phyloP scores from a whole-genome alignment of 495 filamentous ascomycete species.

The Glarea lozoyensis region DNA sequence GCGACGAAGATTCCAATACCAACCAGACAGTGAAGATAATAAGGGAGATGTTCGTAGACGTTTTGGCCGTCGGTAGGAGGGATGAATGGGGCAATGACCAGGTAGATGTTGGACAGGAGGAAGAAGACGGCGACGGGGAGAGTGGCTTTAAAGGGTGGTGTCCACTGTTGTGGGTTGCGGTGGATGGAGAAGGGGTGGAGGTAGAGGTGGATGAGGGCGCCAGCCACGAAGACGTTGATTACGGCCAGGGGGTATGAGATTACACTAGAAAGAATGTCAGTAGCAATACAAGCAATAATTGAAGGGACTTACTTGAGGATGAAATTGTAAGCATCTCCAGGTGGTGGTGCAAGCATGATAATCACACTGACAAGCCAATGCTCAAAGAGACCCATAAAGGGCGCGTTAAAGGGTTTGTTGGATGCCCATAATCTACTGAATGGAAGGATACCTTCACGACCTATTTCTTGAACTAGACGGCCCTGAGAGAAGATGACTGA shows the following conservation, averaged over 20 bases:
- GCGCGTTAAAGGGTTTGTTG: constrained; percentile 55
- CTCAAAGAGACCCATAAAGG: constrained; percentile 51
- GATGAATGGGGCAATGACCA: constrained; percentile 41
- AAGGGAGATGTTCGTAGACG: constrained; percentile 41
- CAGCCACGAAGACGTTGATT: constrained; percentile 51
- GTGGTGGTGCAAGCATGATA: constrained; percentile 53
- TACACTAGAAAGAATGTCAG: constrained; percentile 29
- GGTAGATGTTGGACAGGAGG: constrained; percentile 40
- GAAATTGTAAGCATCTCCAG: constrained; percentile 58
- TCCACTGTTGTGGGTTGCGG: constrained; percentile 28
- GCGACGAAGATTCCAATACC: constrained; percentile 36
- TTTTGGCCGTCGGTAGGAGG: constrained; percentile 33
- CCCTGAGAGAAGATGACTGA: constrained; percentile 62
- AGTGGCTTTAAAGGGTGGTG: constrained; percentile 32
- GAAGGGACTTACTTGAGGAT: constrained; percentile 42
- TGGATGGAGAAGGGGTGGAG: constrained; percentile 30
- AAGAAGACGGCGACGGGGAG: constrained; percentile 34
- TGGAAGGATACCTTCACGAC: constrained; percentile 55
- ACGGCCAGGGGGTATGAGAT: constrained; percentile 53
- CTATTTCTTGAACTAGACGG: constrained; percentile 55
- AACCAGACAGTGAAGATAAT: constrained; percentile 42
- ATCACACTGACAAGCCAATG: constrained; percentile 52
- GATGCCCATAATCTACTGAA: constrained; percentile 55
- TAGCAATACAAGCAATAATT: constrained; percentile 15
- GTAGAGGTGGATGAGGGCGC: constrained; percentile 48